phyloP scores from a whole-genome alignment of 2,329 filamentous ascomycete genomes.

The Didymella pinodella region DNA sequence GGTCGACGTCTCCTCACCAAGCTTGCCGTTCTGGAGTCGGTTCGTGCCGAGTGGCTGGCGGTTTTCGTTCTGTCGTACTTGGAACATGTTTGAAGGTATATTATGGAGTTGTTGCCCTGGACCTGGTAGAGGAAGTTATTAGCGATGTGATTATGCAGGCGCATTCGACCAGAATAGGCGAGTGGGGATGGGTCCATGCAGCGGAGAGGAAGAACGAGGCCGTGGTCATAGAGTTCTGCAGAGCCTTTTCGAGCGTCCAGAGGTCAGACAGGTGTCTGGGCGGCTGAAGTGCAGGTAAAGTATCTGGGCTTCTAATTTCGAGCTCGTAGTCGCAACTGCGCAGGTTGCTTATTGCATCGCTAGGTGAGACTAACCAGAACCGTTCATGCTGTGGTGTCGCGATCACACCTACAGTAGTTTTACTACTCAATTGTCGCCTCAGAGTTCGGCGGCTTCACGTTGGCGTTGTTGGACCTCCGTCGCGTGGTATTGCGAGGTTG shows the following conservation, averaged over 20 bases:
- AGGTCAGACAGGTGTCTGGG: neutral
- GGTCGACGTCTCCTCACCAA: conserved; percentile 52
- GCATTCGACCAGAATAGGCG: conserved; percentile 3
- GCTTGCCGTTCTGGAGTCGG: conserved; percentile 63
- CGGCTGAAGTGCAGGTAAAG: conserved; percentile 13
- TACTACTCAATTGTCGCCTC: conserved; percentile 2
- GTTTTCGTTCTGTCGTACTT: conserved; percentile 56
- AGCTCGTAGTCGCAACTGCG: conserved; percentile 25
- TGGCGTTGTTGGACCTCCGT: conserved; percentile 16
- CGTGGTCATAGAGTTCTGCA: neutral
- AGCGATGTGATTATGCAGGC: conserved; percentile 19
- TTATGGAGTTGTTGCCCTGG: conserved; percentile 61
- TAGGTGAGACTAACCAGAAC: conserved; percentile 53
- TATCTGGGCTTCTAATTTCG: conserved; percentile 23
- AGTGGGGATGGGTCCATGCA: conserved; percentile 1
- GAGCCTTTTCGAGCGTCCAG: neutral
- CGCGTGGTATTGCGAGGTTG: conserved; percentile 32
- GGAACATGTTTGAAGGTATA: conserved; percentile 62
- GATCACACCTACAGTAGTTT: conserved; percentile 25
- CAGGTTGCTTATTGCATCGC: conserved; percentile 34
- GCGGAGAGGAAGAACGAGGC: neutral
- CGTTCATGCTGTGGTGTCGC: conserved; percentile 53
- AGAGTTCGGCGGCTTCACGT: conserved; percentile 5
- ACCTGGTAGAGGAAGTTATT: conserved; percentile 46
- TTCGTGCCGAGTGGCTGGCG: conserved; percentile 58